Base-by-base conservation (phyloP, 2,329 filamentous ascomycete species). In the Botrytis elliptica region DNA sequence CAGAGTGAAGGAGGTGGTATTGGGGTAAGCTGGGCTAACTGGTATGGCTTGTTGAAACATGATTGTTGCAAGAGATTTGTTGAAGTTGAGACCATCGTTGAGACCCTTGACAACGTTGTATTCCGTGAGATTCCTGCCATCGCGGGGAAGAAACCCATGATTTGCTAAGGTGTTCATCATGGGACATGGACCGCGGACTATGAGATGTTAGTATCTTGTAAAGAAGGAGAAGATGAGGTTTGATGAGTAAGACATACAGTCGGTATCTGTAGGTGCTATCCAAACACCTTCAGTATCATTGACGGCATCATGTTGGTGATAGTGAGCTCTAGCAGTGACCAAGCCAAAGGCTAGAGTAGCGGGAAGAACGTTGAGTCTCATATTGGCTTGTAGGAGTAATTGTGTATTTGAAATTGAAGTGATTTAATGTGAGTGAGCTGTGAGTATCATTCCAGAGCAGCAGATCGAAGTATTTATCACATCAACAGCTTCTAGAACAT, bases 141-240 rank as follows among this genome's bases (percentile, higher is more conserved):
- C 78, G 63, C 82, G 84, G 0, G 83, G 82, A 33, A 85, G 81
- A 74, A 83, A 85, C 0, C 82, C 83, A 65, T 85, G 82, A 75
- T 85, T 85, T 14, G 84, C 83, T 22, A 85, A 79, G 1, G 84
- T 82, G 72, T 85, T 85, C 74, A 85, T 77, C 76, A 83, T 84
- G 1, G 84, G 84, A 63, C 84, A 85, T 60, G 84, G 81, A 20
- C 75, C 77, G 36, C 79, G 77, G 62, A 81, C 81, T 65, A 36
- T 57, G 5, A 14, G 4, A 44, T 73, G 22, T 77, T 44, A 76
- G 71, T 25, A 64, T 52, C 8, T 14, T 62, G 33, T 12, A 25
- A 10, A 55, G 29, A 55, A 40, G 3, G 12, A 10, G 12, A 62
- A 16, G 59, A 22, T 1, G 20, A 25, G 12, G 44, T n/a, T 29